A percentile compares a stretch with the other conserved stretches of the same genome.
Evolutionary conservation across 1,284 basidiomycete genomes (phyloP).

Genomic region (Fomitopsis pinicola): DNA sequence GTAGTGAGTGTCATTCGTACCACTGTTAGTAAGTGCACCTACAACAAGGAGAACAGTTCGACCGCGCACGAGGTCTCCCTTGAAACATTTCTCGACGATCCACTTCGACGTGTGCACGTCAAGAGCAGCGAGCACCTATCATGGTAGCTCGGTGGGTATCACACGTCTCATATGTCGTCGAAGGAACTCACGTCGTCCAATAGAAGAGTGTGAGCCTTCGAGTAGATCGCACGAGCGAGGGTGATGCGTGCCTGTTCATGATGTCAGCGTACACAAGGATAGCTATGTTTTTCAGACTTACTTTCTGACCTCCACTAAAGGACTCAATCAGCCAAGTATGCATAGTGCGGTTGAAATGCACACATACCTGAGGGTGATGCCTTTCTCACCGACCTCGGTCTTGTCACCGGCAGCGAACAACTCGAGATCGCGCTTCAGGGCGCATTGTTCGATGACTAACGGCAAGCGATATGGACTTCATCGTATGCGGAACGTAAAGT

Average conservation of each 20-base stretch:
- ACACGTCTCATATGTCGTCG: neutral
- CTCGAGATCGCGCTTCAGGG: constrained; percentile 52
- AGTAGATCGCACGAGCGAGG: constrained; percentile 69
- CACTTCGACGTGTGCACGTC: constrained; percentile 69
- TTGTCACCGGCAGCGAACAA: constrained; percentile 66
- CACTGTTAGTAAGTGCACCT: constrained; percentile 17
- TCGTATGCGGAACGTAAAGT: neutral
- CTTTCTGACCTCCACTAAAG: constrained; percentile 66
- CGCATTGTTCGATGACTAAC: constrained; percentile 56
- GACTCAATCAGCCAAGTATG: neutral
- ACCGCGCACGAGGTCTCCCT: constrained; percentile 58
- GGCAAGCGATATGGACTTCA: neutral
- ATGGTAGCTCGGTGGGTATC: no score
- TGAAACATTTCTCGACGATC: constrained; percentile 72
- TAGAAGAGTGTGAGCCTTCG: constrained; percentile 54
- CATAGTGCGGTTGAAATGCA: neutral
- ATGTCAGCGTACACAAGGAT: neutral
- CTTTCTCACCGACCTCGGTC: constrained; percentile 65
- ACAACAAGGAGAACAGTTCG: constrained; percentile 72
- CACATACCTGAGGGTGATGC: constrained; percentile 44
- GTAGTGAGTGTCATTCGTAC: neutral
- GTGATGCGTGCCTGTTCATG: constrained; percentile 54
- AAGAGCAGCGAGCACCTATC: constrained; percentile 38
- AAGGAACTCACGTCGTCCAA: neutral
- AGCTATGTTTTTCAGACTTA: constrained; percentile 18